Percentiles rank a stretch among this genome's conserved stretches.
Conservation (phyloP, 257 asterid genomes). For the Solanum medicagineum region DNA sequence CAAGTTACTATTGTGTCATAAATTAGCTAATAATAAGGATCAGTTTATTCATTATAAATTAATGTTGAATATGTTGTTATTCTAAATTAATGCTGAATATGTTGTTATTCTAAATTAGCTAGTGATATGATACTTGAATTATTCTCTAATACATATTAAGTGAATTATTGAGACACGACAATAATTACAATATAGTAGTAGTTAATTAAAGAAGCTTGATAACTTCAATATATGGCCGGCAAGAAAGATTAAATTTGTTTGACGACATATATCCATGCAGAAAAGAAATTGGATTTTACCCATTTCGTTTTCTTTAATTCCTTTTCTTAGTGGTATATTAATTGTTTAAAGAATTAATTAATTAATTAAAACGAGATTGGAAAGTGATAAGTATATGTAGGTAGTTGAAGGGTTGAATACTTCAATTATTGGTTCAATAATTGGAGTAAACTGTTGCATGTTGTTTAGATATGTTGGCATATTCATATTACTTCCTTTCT, state of each 20-base stretch:
- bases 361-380: neutral
- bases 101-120: neutral
- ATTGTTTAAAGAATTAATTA: neutral
- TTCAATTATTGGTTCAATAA: constrained; percentile 8
- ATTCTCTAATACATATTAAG: neutral
- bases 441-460: neutral
- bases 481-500: neutral
- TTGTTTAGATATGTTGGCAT: neutral
- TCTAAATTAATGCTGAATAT: neutral
- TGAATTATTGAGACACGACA: no score
- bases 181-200: no score
- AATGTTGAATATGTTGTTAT: neutral
- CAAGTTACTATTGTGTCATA: neutral
- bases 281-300: neutral
- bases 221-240: neutral
- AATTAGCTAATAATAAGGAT: neutral
- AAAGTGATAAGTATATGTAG: neutral
- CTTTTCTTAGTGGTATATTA: neutral
- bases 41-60: neutral
- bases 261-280: neutral
- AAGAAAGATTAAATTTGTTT: neutral
- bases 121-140: neutral
- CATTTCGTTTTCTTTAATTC: neutral
- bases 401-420: constrained; percentile 2
- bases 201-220: neutral